phyloP scores from a whole-genome alignment of 257 asterid genomes.

The Fraxinus americana region DNA sequence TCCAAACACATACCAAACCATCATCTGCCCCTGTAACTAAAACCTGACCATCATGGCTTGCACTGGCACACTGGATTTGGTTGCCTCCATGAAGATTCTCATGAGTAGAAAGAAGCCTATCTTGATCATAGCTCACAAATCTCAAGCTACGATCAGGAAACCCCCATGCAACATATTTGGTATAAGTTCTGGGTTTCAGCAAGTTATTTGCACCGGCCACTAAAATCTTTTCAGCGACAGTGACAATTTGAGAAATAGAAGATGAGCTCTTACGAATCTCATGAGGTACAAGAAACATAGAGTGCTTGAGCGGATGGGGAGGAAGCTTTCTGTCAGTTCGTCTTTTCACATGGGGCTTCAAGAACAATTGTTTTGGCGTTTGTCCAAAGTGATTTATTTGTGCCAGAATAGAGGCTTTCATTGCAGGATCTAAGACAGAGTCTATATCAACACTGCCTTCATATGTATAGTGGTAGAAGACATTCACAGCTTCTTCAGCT shows the following conservation, averaged over 20 bases:
- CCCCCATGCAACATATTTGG: conserved; percentile 91
- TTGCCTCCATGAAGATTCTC: conserved; percentile 97
- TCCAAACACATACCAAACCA: conserved; percentile 83
- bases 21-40: conserved; percentile 96
- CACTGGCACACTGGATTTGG: conserved; percentile 90
- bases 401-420: conserved; percentile 98
- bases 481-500: conserved; percentile 98
- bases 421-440: conserved; percentile 92
- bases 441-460: conserved; percentile 99
- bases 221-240: conserved; percentile 72
- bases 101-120: conserved; percentile 88
- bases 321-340: conserved; percentile 73
- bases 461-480: conserved; percentile 96
- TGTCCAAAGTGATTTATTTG: conserved; percentile 99
- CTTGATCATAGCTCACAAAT: conserved; percentile 83
- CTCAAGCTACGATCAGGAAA: conserved; percentile 95
- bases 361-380: conserved; percentile 92
- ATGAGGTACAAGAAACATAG: conserved; percentile 68
- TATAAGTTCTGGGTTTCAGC: conserved; percentile 77
- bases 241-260: conserved; percentile 77
- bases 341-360: conserved; percentile 89
- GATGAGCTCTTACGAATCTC: conserved; percentile 79
- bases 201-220: conserved; percentile 73
- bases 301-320: conserved; percentile 83
- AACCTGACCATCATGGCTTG: conserved; percentile 87